These are phyloP conservation scores for Scheffersomyces segobiensis DNA, from an alignment of 1,139 yeast species.

Conservation along the genomic window DNA sequence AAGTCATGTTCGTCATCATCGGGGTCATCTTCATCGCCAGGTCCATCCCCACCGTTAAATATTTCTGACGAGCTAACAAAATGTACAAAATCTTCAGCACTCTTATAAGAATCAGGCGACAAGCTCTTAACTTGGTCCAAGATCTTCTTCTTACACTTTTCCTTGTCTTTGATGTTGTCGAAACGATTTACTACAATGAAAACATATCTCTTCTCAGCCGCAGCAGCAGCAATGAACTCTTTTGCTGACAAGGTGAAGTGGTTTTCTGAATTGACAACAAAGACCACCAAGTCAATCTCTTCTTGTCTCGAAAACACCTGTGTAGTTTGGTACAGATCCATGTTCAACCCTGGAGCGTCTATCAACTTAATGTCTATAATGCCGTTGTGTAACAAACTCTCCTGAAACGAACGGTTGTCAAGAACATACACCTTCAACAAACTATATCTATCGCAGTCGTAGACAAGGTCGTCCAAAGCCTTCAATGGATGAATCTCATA, in stretches of 20 bases:
- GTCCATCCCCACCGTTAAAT: conserved; percentile 28
- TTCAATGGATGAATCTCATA: conserved; percentile 56
- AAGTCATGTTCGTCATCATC: conserved; percentile 15
- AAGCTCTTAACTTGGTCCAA: conserved; percentile 83
- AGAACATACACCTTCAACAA: conserved; percentile 79
- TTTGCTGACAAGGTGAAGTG: conserved; percentile 93
- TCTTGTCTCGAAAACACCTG: conserved; percentile 96
- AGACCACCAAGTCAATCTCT: conserved; percentile 93
- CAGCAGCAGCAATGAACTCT: conserved; percentile 89
- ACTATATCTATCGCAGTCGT: conserved; percentile 69
- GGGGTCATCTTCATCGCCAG: conserved; percentile 31
- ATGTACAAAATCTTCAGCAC: conserved; percentile 88
- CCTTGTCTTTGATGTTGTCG: conserved; percentile 79
- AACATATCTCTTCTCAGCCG: conserved; percentile 86
- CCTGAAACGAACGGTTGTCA: conserved; percentile 68
- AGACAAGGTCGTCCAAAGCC: conserved; percentile 69
- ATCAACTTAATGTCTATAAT: conserved; percentile 89
- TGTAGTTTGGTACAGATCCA: conserved; percentile 92
- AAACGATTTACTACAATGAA: conserved; percentile 93
- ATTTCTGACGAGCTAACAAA: conserved; percentile 71
- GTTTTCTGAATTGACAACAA: conserved; percentile 95
- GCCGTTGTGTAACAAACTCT: conserved; percentile 82
- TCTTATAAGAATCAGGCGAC: conserved; percentile 90
- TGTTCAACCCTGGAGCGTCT: conserved; percentile 96
- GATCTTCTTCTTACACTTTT: conserved; percentile 73